phyloP scores from a whole-genome alignment of 1,284 basidiomycete species.

The Athelia sp. region DNA sequence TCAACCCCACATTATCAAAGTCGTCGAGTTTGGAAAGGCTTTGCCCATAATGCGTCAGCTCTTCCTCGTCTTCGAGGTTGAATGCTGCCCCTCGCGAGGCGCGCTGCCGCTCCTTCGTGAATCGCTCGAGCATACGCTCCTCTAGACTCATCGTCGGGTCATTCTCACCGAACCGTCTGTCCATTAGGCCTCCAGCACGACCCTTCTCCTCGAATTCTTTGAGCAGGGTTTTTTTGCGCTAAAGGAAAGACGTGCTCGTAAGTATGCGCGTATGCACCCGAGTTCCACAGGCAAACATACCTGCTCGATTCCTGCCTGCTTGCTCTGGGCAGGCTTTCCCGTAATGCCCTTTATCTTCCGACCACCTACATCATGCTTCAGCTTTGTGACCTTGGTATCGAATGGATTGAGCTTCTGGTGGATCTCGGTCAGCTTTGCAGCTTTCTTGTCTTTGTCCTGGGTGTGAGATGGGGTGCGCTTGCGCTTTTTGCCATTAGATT shows the following conservation, averaged over 20 bases:
- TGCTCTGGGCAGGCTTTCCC: constrained; percentile 83
- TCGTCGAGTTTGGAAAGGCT: constrained; percentile 83
- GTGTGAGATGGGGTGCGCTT: constrained; percentile 52
- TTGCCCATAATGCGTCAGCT: constrained; percentile 92
- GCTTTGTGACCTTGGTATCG: constrained; percentile 85
- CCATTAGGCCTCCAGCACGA: constrained; percentile 85
- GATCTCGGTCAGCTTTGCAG: constrained; percentile 81
- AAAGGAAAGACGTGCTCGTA: too few species aligned
- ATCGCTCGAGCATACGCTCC: constrained; percentile 96
- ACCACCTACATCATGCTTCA: constrained; percentile 91
- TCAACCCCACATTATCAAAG: constrained; percentile 77
- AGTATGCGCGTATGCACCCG: too few species aligned
- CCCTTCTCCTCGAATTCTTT: constrained; percentile 81
- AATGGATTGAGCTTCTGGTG: constrained; percentile 88
- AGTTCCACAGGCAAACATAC: too few species aligned
- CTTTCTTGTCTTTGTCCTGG: constrained; percentile 78
- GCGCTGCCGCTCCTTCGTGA: constrained; percentile 85
- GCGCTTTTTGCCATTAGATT: constrained; percentile 58
- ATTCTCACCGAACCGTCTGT: constrained; percentile 95
- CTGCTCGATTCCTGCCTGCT: constrained; percentile 87
- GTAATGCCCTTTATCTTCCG: constrained; percentile 79
- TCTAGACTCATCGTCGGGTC: constrained; percentile 88
- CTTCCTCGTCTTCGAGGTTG: constrained; percentile 88
- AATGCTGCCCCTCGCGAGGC: constrained; percentile 78
- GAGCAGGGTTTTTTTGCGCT: constrained; percentile 85